Evolutionary conservation across 441 rosid genomes (phyloP), one percentile per base, ranked within the genome.

Genomic region (Melastoma candidum): DNA sequence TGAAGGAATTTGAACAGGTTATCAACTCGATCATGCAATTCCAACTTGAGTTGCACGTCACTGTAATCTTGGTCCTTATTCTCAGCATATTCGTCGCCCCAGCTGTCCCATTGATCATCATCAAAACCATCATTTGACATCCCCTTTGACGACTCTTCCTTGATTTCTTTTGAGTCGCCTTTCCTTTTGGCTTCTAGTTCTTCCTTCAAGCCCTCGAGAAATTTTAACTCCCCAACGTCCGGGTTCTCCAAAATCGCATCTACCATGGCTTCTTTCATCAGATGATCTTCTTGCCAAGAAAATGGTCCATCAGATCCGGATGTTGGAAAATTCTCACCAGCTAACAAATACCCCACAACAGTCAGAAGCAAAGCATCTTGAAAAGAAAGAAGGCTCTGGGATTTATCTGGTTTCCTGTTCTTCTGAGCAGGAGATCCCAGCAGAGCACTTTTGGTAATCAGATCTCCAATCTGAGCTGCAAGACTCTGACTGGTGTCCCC

Each of bases 211-310:
- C 87, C 87, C 55, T 67, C 61, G 32, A 92, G 84, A 73, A 87
- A 85, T 77, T 87, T 83, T 44, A 85, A 79, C 55, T 80, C 80
- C 46, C 82, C 76, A 54, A 62, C 71, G 32, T 84, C 71, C 25
- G 85, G 90, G 69, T 82, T 82, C 63, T 87, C 96, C 0, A 87
- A 68, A 62, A 85, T 74, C 11, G 84, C 80, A 63, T 92, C 95
- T 1, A 81, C 74, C 54, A 87, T 78, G 44, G 96, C 85, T 69
- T 87, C 98, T 69, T 85, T 92, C 14, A 92, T 73, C 64, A 84
- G 76, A 70, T 76, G 98, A 71, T 92, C 98, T 68, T 92, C 98
- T 74, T 92, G 94, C 98, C 96, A 92, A 64, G 98, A 83, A 68
- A 92, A 92, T 53, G 98, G 98, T 49, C 96, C 84, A 24, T 76